These are phyloP conservation scores for Kwoniella sp. DNA, from an alignment of 768 basidiomycete genomes.

Conservation along the genomic window DNA sequence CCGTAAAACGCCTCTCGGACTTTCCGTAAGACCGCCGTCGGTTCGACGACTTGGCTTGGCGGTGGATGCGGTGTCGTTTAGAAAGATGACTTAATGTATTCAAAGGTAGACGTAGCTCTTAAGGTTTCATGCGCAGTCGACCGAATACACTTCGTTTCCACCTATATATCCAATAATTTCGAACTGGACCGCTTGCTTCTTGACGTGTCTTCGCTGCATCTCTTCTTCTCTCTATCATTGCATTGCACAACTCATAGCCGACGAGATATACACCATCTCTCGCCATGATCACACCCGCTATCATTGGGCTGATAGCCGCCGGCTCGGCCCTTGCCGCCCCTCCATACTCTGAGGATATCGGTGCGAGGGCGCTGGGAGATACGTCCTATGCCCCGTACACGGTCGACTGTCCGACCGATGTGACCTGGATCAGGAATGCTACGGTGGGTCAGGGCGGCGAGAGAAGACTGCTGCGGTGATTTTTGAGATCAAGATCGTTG, in stretches of 20 bases:
- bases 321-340: slow-evolving; percentile 18
- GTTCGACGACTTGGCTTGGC: slow-evolving; percentile 2
- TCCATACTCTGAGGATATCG: slow-evolving; percentile 7
- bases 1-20: neutral
- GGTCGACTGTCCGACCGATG: slow-evolving; percentile 42
- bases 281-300: slow-evolving; percentile 11
- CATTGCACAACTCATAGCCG: neutral
- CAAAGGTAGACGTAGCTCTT: neutral
- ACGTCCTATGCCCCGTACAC: slow-evolving; percentile 46
- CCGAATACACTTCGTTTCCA: neutral
- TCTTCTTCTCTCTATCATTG: neutral
- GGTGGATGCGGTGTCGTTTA: neutral
- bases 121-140: neutral
- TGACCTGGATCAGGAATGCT: slow-evolving; percentile 47
- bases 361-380: slow-evolving; percentile 6
- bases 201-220: neutral
- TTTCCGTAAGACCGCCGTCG: neutral
- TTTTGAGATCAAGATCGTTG: neutral
- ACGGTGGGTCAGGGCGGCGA: slow-evolving; percentile 30
- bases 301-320: neutral
- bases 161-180: neutral
- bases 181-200: neutral
- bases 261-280: neutral
- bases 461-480: no score
- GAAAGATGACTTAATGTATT: neutral